Evolutionary conservation across 139 green algal genomes (phyloP).

Genomic region (Protoeuglena noctilucae): DNA sequence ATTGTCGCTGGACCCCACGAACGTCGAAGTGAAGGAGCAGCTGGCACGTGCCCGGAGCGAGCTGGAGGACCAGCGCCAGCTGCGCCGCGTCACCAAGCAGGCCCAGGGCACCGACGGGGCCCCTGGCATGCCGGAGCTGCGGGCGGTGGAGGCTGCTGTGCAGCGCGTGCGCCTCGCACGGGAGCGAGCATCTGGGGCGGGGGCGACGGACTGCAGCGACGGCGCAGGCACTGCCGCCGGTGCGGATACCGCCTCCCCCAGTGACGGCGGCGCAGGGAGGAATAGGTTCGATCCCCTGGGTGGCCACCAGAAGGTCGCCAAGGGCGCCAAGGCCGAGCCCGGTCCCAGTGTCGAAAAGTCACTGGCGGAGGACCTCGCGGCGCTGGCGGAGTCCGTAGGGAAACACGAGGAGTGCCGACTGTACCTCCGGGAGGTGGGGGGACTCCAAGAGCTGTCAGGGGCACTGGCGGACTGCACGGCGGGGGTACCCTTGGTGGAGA

Average conservation of each 20-base stretch:
- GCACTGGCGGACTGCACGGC: conserved; percentile 2
- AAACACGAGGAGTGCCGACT: conserved; percentile 16
- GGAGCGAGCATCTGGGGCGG: background rate
- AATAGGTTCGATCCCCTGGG: background rate
- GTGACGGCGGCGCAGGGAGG: too few relatives aligned
- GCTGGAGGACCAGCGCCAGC: conserved; percentile 2
- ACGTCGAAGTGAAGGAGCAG: conserved; percentile 4
- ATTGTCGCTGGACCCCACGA: background rate
- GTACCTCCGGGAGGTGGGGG: conserved; percentile 32
- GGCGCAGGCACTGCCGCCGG: background rate
- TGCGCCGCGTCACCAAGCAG: too few relatives aligned
- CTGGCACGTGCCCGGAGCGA: conserved; percentile 2
- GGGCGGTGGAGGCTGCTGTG: background rate
- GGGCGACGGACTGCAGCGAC: background rate
- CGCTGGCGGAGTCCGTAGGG: conserved; percentile 15
- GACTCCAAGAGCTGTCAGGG: too few relatives aligned
- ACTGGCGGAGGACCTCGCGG: background rate
- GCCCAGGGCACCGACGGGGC: background rate
- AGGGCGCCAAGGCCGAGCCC: conserved; percentile 10
- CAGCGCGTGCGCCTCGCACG: background rate
- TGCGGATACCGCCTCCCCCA: too few relatives aligned
- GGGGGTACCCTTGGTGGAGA: background rate
- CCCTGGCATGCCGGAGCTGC: background rate
- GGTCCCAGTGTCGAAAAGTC: conserved; percentile 3
- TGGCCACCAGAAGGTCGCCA: conserved; percentile 9